These are phyloP conservation scores for Diaporthe sp. DNA, from an alignment of 2,329 filamentous ascomycete genomes.

Conservation along the genomic window DNA sequence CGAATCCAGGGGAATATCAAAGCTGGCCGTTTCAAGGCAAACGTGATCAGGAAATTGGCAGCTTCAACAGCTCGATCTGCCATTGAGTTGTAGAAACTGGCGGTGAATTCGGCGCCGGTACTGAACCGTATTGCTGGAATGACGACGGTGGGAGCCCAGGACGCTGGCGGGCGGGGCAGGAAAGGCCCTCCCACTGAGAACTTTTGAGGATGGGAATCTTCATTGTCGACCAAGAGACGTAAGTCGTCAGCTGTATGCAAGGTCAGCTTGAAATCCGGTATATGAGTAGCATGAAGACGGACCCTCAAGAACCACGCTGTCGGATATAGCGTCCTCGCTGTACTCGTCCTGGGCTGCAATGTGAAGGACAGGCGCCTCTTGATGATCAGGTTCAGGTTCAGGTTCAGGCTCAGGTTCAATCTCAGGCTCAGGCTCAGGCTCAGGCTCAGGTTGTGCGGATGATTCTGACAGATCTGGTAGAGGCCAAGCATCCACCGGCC, in stretches of 20 bases:
- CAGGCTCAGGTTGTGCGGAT: no score
- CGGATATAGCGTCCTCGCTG: background rate
- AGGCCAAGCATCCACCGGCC: background rate
- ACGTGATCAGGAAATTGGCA: background rate
- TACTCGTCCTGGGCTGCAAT: no score
- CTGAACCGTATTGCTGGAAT: background rate
- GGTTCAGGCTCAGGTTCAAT: no score
- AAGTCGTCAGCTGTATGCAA: background rate
- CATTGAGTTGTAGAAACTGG: background rate
- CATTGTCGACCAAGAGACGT: background rate
- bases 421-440: no score
- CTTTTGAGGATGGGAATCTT: background rate
- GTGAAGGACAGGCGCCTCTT: no score
- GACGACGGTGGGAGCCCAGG: background rate
- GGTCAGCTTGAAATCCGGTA: background rate
- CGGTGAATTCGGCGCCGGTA: background rate
- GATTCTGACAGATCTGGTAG: no score
- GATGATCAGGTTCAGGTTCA: no score
- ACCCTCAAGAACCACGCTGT: background rate
- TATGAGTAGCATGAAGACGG: background rate
- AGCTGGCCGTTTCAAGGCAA: background rate
- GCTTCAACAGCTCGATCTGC: background rate
- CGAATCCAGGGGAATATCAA: background rate
- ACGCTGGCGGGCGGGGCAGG: background rate
- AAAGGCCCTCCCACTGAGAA: background rate